Percentiles rank a stretch among this genome's conserved stretches.
Evolutionary conservation across 805 yeast species (phyloP).

Genomic region (Nakazawaea pomicola): DNA sequence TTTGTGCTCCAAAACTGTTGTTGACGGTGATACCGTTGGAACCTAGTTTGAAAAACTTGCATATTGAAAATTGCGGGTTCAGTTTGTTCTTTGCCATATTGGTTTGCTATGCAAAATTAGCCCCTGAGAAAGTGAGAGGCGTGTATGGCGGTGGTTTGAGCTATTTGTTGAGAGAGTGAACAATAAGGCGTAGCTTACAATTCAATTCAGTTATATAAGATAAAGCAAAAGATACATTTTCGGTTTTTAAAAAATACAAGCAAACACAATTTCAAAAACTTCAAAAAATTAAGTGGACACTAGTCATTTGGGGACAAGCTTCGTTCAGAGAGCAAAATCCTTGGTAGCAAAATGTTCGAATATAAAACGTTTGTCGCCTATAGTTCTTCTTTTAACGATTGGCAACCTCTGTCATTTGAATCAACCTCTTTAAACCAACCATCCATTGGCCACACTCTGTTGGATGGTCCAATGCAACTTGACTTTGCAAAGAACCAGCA

Average conservation of each 20-base stretch:
- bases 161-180: conserved; percentile 5
- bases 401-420: conserved; percentile 61
- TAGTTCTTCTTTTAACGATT: no score
- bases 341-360: no score
- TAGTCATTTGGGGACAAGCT: no score
- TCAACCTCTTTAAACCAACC: conserved; percentile 83
- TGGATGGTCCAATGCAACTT: conserved; percentile 58
- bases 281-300: no score
- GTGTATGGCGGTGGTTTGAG: conserved; percentile 30
- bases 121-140: conserved; percentile 29
- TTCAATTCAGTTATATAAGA: no score
- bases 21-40: conserved; percentile 11
- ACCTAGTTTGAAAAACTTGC: conserved; percentile 4
- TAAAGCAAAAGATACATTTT: neutral
- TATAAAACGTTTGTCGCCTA: no score
- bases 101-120: conserved; percentile 28
- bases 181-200: no score
- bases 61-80: conserved; percentile 28
- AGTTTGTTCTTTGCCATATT: conserved; percentile 31
- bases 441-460: conserved; percentile 89
- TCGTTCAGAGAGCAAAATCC: no score
- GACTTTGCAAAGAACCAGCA: conserved; percentile 53
- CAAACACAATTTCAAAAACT: no score
- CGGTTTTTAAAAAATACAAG: conserved; percentile 3
- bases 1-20: conserved; percentile 30